Evolutionary conservation across 140 eudicot species (phyloP).

Genomic region (Senecio squalidus): DNA sequence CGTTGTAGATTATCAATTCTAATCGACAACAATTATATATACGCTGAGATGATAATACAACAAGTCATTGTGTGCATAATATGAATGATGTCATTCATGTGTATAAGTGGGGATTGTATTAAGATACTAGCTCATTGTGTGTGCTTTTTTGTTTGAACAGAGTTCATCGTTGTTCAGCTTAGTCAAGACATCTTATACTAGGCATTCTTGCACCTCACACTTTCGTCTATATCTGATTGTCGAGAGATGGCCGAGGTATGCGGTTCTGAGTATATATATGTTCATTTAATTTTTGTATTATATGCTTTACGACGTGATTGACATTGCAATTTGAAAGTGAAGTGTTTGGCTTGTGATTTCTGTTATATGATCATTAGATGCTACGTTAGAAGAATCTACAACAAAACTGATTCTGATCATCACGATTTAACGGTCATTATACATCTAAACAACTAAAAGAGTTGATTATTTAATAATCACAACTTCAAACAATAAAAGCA

Average conservation of each 20-base stretch:
- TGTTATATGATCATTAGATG: no score
- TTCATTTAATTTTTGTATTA: neutral
- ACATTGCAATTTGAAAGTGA: neutral
- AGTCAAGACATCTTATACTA: constrained; percentile 16
- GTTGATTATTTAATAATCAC: neutral
- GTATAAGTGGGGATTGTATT: neutral
- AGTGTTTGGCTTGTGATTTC: no score
- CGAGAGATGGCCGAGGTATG: constrained; percentile 39
- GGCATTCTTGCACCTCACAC: constrained; percentile 21
- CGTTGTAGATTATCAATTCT: neutral
- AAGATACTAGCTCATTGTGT: neutral
- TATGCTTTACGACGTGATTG: neutral
- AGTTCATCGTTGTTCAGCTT: constrained; percentile 10
- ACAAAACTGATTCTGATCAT: neutral
- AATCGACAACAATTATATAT: no score
- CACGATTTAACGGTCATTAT: neutral
- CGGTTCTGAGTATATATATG: neutral
- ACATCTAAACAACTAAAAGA: neutral
- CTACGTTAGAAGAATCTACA: no score
- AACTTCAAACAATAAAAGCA: neutral
- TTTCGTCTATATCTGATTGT: constrained; percentile 6
- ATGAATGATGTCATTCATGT: neutral
- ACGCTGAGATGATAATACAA: neutral
- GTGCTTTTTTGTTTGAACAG: constrained; percentile 8
- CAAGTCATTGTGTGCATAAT: neutral